A percentile compares a stretch with the other conserved stretches of the same genome.
phyloP scores from a whole-genome alignment of 371 early-diverging fungal genomes.

The Actinomortierella ambigua region DNA sequence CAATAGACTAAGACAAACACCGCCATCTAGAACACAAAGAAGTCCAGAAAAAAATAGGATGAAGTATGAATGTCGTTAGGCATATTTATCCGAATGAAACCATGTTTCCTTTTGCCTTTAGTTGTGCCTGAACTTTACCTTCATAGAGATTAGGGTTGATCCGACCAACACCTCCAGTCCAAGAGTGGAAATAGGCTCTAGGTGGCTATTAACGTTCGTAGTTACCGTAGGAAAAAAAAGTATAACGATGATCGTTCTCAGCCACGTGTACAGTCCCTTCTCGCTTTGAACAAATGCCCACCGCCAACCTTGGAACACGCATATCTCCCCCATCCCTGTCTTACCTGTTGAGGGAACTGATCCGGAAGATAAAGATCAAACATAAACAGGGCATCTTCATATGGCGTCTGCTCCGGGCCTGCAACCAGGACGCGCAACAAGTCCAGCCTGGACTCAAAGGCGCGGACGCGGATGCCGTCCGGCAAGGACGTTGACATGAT shows the following conservation, averaged over 20 bases:
- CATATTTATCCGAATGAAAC: no score
- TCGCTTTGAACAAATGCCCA: no score
- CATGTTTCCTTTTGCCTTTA: no score
- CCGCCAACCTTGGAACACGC: no score
- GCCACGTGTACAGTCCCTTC: no score
- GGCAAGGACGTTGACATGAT: slow-evolving; percentile 41
- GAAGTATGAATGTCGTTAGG: slow-evolving; percentile 5
- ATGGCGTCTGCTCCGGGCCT: slow-evolving; percentile 55
- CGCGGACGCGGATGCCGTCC: slow-evolving; percentile 55
- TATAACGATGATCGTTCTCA: no score
- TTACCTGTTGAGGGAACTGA: slow-evolving; percentile 48
- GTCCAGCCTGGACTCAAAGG: slow-evolving; percentile 57
- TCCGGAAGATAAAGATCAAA: slow-evolving; percentile 54
- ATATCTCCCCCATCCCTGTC: neutral
- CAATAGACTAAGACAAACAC: slow-evolving; percentile 57
- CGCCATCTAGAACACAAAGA: slow-evolving; percentile 37
- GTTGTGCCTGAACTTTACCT: slow-evolving; percentile 12
- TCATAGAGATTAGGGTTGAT: slow-evolving; percentile 61
- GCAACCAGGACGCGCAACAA: slow-evolving; percentile 52
- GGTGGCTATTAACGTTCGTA: slow-evolving; percentile 42
- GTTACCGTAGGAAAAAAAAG: neutral
- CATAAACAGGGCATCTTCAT: slow-evolving; percentile 49
- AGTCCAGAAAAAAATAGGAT: neutral
- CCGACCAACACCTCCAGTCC: slow-evolving; percentile 55
- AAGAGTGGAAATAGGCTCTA: slow-evolving; percentile 52